Evolutionary conservation across 139 green algal genomes (phyloP).

Genomic region (Volvox africanus): DNA sequence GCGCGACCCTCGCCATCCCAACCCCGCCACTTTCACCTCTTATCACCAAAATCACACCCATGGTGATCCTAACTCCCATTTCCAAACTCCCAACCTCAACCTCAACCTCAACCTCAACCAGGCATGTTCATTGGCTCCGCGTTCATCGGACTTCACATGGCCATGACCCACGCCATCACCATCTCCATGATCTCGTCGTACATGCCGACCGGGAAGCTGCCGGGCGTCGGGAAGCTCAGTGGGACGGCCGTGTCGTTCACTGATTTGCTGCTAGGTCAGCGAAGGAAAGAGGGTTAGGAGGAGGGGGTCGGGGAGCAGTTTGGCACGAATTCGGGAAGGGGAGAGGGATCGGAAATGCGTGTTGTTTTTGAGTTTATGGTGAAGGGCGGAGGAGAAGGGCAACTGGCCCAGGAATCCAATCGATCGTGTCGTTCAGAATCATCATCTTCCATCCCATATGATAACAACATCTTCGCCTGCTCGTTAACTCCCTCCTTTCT

Average conservation of each 20-base stretch:
- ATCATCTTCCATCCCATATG: too few relatives aligned
- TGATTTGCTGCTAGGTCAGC: conserved; percentile 83
- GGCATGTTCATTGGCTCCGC: conserved; percentile 80
- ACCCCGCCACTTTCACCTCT: too few relatives aligned
- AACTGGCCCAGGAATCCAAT: too few relatives aligned
- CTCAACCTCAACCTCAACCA: conserved; percentile 39
- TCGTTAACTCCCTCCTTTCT: background rate
- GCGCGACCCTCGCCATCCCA: too few relatives aligned
- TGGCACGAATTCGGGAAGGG: background rate
- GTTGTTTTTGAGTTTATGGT: too few relatives aligned
- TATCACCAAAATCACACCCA: too few relatives aligned
- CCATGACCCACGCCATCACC: conserved; percentile 85
- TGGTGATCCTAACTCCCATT: too few relatives aligned
- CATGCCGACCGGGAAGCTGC: conserved; percentile 59
- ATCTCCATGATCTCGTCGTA: conserved; percentile 58
- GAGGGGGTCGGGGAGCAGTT: conserved; percentile 60
- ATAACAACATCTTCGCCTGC: too few relatives aligned
- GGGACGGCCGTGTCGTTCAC: conserved; percentile 89
- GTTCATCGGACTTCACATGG: conserved; percentile 87
- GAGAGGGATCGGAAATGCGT: background rate
- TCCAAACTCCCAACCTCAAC: background rate
- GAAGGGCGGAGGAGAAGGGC: too few relatives aligned
- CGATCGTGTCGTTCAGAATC: too few relatives aligned
- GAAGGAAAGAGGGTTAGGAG: background rate
- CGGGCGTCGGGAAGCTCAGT: conserved; percentile 78